phyloP scores from a whole-genome alignment of 495 filamentous ascomycete species.

The Extremus antarcticus region DNA sequence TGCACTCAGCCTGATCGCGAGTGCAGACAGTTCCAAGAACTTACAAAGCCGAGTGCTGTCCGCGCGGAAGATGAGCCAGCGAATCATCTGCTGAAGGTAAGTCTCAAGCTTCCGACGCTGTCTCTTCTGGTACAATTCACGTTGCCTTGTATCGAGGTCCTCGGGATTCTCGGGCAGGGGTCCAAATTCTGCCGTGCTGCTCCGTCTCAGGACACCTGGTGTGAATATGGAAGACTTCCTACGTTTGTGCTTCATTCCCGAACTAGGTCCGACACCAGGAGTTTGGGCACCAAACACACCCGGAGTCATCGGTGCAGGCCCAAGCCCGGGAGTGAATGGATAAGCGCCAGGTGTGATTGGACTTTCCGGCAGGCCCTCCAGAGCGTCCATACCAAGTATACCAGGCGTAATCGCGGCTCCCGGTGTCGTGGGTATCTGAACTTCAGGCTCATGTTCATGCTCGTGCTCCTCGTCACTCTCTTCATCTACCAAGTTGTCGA shows the following conservation, averaged over 20 bases:
- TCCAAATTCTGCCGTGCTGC: conserved; percentile 39
- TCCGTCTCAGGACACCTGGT: conserved; percentile 41
- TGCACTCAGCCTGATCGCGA: conserved; percentile 88
- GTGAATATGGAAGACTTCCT: conserved; percentile 49
- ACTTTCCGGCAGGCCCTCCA: background rate
- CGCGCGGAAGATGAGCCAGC: conserved; percentile 87
- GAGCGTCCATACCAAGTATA: background rate
- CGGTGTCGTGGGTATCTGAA: background rate
- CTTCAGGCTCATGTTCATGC: background rate
- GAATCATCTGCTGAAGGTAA: conserved; percentile 90
- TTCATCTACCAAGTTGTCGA: conserved; percentile 55
- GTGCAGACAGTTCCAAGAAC: conserved; percentile 87
- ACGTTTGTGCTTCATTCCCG: conserved; percentile 44
- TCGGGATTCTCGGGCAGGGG: conserved; percentile 2
- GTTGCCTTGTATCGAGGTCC: conserved; percentile 11
- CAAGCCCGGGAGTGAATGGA: background rate
- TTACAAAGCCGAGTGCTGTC: conserved; percentile 94
- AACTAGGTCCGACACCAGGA: background rate
- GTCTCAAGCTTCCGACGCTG: conserved; percentile 80
- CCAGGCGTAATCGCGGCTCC: background rate
- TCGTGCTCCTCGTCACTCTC: conserved; percentile 64
- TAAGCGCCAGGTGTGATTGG: background rate
- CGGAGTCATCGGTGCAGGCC: background rate
- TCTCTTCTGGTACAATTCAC: conserved; percentile 49
- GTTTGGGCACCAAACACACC: background rate